These are phyloP conservation scores for Arbutus unedo DNA, from an alignment of 148 eudicot genomes.

Conservation along the genomic window DNA sequence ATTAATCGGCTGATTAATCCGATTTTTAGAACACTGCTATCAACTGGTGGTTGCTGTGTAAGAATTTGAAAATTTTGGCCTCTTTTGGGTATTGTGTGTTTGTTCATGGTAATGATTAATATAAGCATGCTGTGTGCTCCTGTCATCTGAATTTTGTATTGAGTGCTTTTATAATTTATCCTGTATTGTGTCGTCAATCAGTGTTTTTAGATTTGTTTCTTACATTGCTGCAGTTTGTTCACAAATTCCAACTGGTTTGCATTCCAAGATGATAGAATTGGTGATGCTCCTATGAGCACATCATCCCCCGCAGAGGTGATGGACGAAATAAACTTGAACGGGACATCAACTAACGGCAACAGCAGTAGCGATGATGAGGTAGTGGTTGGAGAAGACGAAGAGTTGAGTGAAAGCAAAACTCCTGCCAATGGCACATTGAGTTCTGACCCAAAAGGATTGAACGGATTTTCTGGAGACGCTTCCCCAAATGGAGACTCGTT, in stretches of 20 bases:
- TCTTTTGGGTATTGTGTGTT: background rate
- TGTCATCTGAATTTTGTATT: background rate
- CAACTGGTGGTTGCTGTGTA: background rate
- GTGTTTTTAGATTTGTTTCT: background rate
- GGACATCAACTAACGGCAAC: slow-evolving; percentile 50
- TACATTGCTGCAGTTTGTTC: slow-evolving; percentile 63
- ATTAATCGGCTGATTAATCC: too few species aligned
- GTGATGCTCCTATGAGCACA: slow-evolving; percentile 47
- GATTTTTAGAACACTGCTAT: background rate
- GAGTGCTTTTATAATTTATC: background rate
- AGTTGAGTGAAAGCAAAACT: slow-evolving; percentile 40
- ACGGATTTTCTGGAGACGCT: slow-evolving; percentile 26
- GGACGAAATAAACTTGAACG: slow-evolving; percentile 73
- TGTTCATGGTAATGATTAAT: background rate
- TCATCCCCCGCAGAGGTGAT: slow-evolving; percentile 59
- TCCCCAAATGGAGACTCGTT: slow-evolving; percentile 17
- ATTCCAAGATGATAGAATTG: slow-evolving; percentile 70
- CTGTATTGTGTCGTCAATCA: background rate
- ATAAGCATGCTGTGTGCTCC: background rate
- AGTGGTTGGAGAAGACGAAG: slow-evolving; percentile 81
- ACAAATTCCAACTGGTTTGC: slow-evolving; percentile 98
- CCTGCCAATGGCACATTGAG: slow-evolving; percentile 32
- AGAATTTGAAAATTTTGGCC: background rate
- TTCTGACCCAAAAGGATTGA: slow-evolving; percentile 22
- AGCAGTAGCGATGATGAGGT: slow-evolving; percentile 93